These are phyloP conservation scores for Chrysophaeum taylorii DNA, from an alignment of 352 stramenopile species.

Conservation along the genomic window DNA sequence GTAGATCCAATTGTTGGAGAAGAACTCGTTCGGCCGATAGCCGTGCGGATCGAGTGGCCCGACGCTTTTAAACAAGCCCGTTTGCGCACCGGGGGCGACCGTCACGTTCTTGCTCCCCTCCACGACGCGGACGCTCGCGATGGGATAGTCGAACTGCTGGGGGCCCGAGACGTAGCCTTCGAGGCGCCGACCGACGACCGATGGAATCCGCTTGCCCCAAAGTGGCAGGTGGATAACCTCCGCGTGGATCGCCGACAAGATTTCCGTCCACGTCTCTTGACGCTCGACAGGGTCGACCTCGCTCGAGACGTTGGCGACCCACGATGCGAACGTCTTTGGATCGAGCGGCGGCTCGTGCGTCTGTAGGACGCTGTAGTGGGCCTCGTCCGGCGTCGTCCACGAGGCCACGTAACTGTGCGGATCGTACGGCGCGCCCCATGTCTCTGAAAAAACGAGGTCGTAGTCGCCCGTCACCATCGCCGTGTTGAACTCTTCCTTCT, in stretches of 20 bases:
- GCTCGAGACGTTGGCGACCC: constrained; percentile 31
- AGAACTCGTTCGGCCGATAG: constrained; percentile 36
- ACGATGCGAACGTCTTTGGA: constrained; percentile 23
- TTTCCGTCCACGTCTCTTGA: constrained; percentile 27
- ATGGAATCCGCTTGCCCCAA: constrained; percentile 16
- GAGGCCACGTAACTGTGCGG: constrained; percentile 33
- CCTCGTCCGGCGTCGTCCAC: constrained; percentile 30
- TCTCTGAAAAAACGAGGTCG: constrained; percentile 33
- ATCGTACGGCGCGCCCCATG: constrained; percentile 41
- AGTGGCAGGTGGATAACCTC: constrained; percentile 12
- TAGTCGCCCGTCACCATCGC: constrained; percentile 28
- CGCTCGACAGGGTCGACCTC: constrained; percentile 20
- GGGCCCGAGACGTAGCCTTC: constrained; percentile 13
- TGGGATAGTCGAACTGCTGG: constrained; percentile 28
- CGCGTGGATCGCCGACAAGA: constrained; percentile 33
- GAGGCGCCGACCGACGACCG: constrained; percentile 17
- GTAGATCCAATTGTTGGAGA: constrained; percentile 40
- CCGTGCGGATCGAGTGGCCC: constrained; percentile 37
- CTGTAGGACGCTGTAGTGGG: constrained; percentile 29
- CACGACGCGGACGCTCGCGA: constrained; percentile 24
- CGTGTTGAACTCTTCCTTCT: constrained; percentile 22
- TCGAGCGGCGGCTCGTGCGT: constrained; percentile 25
- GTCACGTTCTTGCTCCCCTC: constrained; percentile 31
- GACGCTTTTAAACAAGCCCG: constrained; percentile 34
- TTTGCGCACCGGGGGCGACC: constrained; percentile 33